phyloP scores from a whole-genome alignment of 179 eudicot species.

The Dionaea muscipula region DNA sequence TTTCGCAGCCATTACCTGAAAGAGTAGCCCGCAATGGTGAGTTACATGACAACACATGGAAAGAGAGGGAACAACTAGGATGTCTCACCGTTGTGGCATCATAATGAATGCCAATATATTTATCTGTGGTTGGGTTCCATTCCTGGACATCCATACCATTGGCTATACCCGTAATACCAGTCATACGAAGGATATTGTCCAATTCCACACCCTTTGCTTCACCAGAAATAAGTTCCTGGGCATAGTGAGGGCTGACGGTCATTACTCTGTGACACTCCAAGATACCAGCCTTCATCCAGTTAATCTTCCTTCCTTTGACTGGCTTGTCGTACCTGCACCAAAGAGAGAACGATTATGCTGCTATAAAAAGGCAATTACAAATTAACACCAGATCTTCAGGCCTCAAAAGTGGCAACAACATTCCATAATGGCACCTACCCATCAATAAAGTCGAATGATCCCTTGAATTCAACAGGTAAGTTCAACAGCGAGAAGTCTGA shows the following conservation, averaged over 20 bases:
- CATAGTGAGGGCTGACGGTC: constrained; percentile 88
- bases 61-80: not conserved
- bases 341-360: not conserved
- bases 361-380: not conserved
- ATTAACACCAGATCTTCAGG: not conserved
- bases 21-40: not conserved
- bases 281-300: constrained; percentile 64
- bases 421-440: constrained; percentile 26
- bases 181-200: constrained; percentile 39
- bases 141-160: constrained; percentile 90
- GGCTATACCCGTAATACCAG: constrained; percentile 47
- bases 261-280: constrained; percentile 48
- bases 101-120: constrained; percentile 45
- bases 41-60: not conserved
- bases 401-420: not conserved
- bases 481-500: constrained; percentile 42
- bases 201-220: constrained; percentile 68
- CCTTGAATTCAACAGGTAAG: constrained; percentile 36
- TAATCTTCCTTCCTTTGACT: constrained; percentile 58
- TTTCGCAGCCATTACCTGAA: constrained; percentile 71
- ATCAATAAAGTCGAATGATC: constrained; percentile 58
- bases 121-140: constrained; percentile 81
- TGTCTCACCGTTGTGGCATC: constrained; percentile 56
- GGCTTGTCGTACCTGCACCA: constrained; percentile 44
- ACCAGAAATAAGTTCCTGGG: constrained; percentile 55